Evolutionary conservation across 495 filamentous ascomycete genomes (phyloP), one percentile per base, ranked within the genome.

Genomic region (Tuber aestivum): DNA sequence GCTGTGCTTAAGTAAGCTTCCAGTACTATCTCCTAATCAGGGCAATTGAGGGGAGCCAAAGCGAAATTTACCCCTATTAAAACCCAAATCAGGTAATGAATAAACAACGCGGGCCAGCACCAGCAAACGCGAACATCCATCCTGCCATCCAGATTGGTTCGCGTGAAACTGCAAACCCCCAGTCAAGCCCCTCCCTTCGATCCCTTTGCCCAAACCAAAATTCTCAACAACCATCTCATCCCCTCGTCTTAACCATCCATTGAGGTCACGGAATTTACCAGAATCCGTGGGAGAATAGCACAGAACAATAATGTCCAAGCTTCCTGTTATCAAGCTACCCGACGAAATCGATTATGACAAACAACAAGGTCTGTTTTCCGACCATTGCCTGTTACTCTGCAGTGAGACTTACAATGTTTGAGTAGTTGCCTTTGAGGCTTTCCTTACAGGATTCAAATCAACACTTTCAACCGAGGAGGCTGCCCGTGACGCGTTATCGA

Each of bases 401-500:
- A 37, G 18, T 41, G 70, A 42, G 69, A 38, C 72, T 73, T 38
- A 65, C 74, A 5, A 76, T 44, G 40, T 72, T 81, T 56, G 82
- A 74, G 61, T 82, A 93, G 93, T 86, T 72, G 93, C 90, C 42
- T 97, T 99, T 86, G 90, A 94, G 84, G 90, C 92, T 80, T 99
- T 99, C 83, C 87, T 99, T 76, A 86, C 88, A 77, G 88, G 89
- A 69, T 99, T 96, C 89, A 98, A 99, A 85, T 92, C 91, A 20
- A 88, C 89, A 23, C 89, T 92, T 44, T 90, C 92, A 12, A 86
- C 90, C 71, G 91, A 94, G 81, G 88, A 89, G 6, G 87, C 92
- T 75, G 89, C 91, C 72, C 87, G 88, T 71, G 88, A 92, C 81
- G 94, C 93, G 27, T 85, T 99, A 44, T 89, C 92, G 76, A 91